Evolutionary conservation across 2,329 filamentous ascomycete genomes (phyloP).

Genomic region (Bipolaris bicolor): DNA sequence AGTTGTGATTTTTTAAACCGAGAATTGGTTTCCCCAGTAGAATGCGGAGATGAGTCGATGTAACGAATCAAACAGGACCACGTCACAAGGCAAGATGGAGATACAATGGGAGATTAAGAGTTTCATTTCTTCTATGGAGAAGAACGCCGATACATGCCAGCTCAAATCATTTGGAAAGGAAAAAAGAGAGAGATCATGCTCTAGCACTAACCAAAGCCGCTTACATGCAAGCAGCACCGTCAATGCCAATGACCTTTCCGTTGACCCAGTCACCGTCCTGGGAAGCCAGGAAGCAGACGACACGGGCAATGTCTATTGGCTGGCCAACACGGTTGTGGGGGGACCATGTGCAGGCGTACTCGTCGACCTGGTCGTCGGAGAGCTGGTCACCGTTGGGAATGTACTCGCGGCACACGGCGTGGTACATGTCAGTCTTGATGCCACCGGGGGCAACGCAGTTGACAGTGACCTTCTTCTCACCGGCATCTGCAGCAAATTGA

Average conservation of each 20-base stretch:
- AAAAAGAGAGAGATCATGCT: constrained; percentile 7
- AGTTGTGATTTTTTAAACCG: neutral
- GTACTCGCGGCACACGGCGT: constrained; percentile 68
- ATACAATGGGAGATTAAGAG: neutral
- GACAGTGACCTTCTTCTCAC: constrained; percentile 62
- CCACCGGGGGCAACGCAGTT: constrained; percentile 67
- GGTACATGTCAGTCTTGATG: constrained; percentile 65
- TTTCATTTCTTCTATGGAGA: constrained; percentile 12
- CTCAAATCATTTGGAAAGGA: constrained; percentile 6
- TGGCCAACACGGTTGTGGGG: constrained; percentile 70
- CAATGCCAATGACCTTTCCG: constrained; percentile 60
- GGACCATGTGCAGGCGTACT: constrained; percentile 69
- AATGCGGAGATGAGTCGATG: too few relatives aligned
- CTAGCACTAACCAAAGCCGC: constrained; percentile 1
- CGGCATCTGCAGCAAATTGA: constrained; percentile 47
- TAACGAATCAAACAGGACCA: too few relatives aligned
- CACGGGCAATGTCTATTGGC: constrained; percentile 70
- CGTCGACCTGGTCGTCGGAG: constrained; percentile 64
- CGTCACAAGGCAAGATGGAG: neutral
- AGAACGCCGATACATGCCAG: constrained; percentile 17
- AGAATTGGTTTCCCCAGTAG: neutral
- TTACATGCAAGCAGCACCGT: constrained; percentile 53
- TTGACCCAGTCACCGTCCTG: constrained; percentile 64
- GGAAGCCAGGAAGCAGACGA: constrained; percentile 65
- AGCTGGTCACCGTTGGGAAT: constrained; percentile 64